These are phyloP conservation scores for Nemania bipapillata DNA, from an alignment of 2,329 filamentous ascomycete genomes.

Conservation along the genomic window DNA sequence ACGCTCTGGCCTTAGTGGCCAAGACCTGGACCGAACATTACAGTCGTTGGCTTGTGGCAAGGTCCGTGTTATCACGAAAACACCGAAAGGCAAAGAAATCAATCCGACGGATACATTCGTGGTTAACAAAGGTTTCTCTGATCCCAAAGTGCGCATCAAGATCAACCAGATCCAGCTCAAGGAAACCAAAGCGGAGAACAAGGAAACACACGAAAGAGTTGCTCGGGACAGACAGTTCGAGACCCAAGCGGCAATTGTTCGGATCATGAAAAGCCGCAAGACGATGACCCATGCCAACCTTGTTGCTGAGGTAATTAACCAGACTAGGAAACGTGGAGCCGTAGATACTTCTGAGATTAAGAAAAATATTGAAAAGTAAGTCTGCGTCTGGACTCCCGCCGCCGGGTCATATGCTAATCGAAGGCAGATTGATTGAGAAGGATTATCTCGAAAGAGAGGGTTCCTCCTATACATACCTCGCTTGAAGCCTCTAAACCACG, in stretches of 20 bases:
- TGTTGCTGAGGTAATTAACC: constrained; percentile 89
- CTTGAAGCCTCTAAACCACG: constrained; percentile 55
- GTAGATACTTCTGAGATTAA: constrained; percentile 91
- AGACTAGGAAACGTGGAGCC: constrained; percentile 86
- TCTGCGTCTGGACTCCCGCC: constrained; percentile 40
- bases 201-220: constrained; percentile 90
- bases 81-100: constrained; percentile 85
- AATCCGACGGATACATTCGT: constrained; percentile 81
- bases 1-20: constrained; percentile 77
- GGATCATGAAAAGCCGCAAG: constrained; percentile 97
- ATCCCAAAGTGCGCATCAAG: constrained; percentile 90
- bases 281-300: constrained; percentile 85
- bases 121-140: constrained; percentile 79
- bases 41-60: constrained; percentile 95
- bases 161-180: constrained; percentile 99
- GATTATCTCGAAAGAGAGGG: constrained; percentile 89
- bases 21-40: constrained; percentile 86
- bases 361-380: constrained; percentile 93
- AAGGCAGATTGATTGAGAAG: constrained; percentile 83
- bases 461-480: constrained; percentile 75
- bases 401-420: constrained; percentile 44
- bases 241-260: constrained; percentile 94
- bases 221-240: constrained; percentile 92
- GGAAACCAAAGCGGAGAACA: constrained; percentile 94
- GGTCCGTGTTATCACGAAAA: constrained; percentile 83